Evolutionary conservation across 192 early-diverging fungal genomes (phyloP), one percentile per base, ranked within the genome.

Genomic region (Linnemannia hyalina): DNA sequence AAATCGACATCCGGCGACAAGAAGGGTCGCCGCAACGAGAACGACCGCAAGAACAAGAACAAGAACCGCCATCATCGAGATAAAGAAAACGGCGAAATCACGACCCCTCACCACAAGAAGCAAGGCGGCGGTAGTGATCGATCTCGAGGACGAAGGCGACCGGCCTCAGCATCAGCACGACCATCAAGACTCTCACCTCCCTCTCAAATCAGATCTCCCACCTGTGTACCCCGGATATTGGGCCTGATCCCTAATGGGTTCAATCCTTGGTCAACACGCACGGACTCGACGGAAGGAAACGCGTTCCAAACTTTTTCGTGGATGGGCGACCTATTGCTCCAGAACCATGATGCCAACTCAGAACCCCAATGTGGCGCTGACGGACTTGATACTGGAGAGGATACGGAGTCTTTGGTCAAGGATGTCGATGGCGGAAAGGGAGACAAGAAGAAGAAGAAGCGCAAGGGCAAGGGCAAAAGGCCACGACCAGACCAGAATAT

Each of bases 201-300:
- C 7, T 70, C 38, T 2, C 22, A 32, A 42, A 23, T 4, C 69
- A 40, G 35, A 36, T 23, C 69, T 7, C 13, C 35, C 0, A 7
- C 78, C 32, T 85, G 83, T 76, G 40, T 85, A 0, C 83, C 83
- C 8, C 73, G 83, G 32, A 85, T 85, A 47, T 68, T 85, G 57
- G 77, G 83, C 0, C 6, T 85, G n/a, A 85, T 85, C 38, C 83
- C 83, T 0, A 73, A 76, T 15, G 83, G 83, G 4, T 85, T 75
- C 55, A 80, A 80, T 22, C 78, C 83, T 10, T 85, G 83, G 83
- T 76, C 47, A 20, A 76, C 74, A 32, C 77, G 82, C 6, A 74
- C 73, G 11, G 82, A 77, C 15, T 71, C 73, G 16, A 23, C 72
- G 10, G 76, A 78, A 13, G 82, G 70, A 0, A 82, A 84, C 55